phyloP scores from a whole-genome alignment of 2,329 filamentous ascomycete species.

The Arthrobotrys iridis region DNA sequence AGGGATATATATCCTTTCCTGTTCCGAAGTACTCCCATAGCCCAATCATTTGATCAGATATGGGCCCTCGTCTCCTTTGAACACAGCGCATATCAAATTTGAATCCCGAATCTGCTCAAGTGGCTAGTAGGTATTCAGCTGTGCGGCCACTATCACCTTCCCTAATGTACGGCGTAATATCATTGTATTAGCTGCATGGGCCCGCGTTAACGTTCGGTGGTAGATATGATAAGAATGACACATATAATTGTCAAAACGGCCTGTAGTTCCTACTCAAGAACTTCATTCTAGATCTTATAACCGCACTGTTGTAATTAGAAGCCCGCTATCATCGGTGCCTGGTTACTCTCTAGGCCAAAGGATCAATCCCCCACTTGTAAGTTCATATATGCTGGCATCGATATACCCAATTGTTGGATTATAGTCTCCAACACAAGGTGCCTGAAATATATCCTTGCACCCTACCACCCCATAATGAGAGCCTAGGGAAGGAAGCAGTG shows the following conservation, averaged over 20 bases:
- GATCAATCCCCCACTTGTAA: background rate
- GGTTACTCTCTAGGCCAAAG: too few relatives aligned
- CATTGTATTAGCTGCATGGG: background rate
- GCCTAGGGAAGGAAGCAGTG: too few relatives aligned
- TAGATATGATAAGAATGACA: background rate
- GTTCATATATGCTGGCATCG: background rate
- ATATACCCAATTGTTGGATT: slow-evolving; percentile 27
- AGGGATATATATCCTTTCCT: background rate
- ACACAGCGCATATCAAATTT: background rate
- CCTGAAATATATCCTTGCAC: too few relatives aligned
- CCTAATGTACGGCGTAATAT: background rate
- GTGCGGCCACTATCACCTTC: slow-evolving; percentile 6
- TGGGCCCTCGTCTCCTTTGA: background rate
- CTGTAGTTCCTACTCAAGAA: too few relatives aligned
- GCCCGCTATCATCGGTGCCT: too few relatives aligned
- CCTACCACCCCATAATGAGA: too few relatives aligned
- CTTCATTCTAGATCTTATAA: too few relatives aligned
- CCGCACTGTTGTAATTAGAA: too few relatives aligned
- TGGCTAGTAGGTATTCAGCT: too few relatives aligned
- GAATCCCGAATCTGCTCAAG: too few relatives aligned
- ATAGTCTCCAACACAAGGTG: background rate
- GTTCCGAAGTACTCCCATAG: background rate
- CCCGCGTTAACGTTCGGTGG: background rate
- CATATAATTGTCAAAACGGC: too few relatives aligned
- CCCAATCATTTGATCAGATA: background rate